These are phyloP conservation scores for Forsythia suspensa DNA, from an alignment of 257 asterid species.

Conservation along the genomic window DNA sequence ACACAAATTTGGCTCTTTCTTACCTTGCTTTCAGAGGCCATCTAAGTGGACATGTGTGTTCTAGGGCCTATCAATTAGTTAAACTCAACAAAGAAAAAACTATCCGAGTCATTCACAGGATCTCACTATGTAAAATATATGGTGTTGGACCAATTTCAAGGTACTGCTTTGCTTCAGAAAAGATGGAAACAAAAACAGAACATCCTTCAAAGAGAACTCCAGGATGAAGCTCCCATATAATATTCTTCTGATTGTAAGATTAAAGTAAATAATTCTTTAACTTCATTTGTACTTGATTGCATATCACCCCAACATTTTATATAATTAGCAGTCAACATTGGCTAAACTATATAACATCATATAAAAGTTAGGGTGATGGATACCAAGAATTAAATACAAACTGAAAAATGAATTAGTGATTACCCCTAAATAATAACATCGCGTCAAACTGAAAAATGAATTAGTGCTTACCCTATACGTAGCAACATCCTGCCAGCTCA, in stretches of 20 bases:
- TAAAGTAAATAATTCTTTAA: background rate
- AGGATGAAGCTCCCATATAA: background rate
- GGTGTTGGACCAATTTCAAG: background rate
- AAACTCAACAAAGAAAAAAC: background rate
- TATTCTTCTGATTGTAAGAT: background rate
- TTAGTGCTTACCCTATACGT: conserved; percentile 58
- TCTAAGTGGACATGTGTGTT: background rate
- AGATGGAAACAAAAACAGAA: background rate
- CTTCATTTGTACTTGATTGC: no score
- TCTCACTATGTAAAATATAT: background rate
- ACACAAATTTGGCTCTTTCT: background rate
- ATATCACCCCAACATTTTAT: no score
- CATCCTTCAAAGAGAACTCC: background rate
- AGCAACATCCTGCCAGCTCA: conserved; percentile 96
- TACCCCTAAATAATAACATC: background rate
- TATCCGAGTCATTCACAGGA: background rate
- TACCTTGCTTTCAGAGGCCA: background rate
- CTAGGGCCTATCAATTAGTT: background rate
- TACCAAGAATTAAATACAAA: no score
- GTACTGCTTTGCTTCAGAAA: background rate
- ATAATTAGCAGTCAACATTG: no score
- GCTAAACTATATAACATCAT: no score
- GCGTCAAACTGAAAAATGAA: background rate
- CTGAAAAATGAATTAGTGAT: no score
- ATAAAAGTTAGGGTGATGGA: no score